Evolutionary conservation across 805 yeast genomes (phyloP), one percentile per base, ranked within the genome.

Genomic region (Grigorovia humatica): DNA sequence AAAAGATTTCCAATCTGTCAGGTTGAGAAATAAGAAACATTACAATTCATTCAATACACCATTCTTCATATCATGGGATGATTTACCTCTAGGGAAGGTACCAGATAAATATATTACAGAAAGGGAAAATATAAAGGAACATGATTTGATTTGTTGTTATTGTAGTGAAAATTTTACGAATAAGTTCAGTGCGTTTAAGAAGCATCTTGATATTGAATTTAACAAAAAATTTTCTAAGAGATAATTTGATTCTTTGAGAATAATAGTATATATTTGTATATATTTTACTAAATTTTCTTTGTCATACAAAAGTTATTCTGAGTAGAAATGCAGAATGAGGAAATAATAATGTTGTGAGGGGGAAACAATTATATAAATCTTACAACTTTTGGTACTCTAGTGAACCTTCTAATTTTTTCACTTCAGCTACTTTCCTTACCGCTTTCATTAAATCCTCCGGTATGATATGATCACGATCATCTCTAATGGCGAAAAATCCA

Each of bases 361-460:
- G 6, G 6, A 23, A 23, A 23, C 27, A 23, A 23, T 23, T 23
- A 23, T 23, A 23, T 23, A 4, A 2, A 38, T 19, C 44, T 54
- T 74, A 93, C 67, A 93, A 74, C 76, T 93, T 93, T 74, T 93
- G 95, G 69, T 93, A 93, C 63, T 91, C 98, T 55, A 91, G 73
- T 69, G 87, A 86, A 57, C 98, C 98, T 74, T 93, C 99, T 69
- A 93, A 78, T 72, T 93, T 93, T 84, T 93, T 93, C 51, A 88
- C 84, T 68, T 93, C 99, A 20, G 91, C 90, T 54, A 93, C 97
- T 74, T 93, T 93, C 71, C 99, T 81, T 46, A 89, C 98, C 17
- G 99, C 99, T 71, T 93, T 93, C 91, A 93, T 85, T 70, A 93
- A 68, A 74, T 93, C 99, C 62, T 85, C 83, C 68, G 93, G 99